These are phyloP conservation scores for Trichoderma brevicompactum DNA, from an alignment of 2,329 filamentous ascomycete species.

Conservation along the genomic window DNA sequence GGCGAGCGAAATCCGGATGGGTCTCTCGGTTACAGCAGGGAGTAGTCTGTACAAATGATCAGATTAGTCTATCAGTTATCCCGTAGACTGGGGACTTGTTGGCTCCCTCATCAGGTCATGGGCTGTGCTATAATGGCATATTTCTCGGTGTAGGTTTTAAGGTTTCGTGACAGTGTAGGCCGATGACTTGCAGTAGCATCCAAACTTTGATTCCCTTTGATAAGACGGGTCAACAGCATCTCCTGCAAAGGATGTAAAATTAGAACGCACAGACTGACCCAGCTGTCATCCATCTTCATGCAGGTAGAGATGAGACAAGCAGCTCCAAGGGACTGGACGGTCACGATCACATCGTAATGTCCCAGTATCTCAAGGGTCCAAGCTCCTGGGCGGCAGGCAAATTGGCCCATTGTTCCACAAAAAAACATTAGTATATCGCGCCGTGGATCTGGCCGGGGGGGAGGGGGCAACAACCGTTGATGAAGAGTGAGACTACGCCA, in stretches of 20 bases:
- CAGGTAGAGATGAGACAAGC: neutral
- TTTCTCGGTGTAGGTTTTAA: neutral
- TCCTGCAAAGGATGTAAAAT: neutral
- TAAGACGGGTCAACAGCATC: neutral
- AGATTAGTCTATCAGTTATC: neutral
- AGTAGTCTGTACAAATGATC: neutral
- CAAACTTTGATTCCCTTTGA: neutral
- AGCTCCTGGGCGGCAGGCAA: neutral
- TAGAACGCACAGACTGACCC: neutral
- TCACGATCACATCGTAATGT: neutral
- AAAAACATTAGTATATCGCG: neutral
- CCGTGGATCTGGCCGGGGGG: neutral
- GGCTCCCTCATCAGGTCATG: neutral
- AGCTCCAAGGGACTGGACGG: neutral
- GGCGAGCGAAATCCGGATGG: neutral
- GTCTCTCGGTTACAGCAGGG: neutral
- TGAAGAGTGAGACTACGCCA: neutral
- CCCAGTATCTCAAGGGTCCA: neutral
- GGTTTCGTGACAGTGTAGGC: neutral
- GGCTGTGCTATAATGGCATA: neutral
- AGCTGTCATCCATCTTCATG: neutral
- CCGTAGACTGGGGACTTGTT: neutral
- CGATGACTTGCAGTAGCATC: neutral
- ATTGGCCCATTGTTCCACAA: neutral
- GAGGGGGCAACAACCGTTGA: neutral